Evolutionary conservation across 257 asterid genomes (phyloP).

Genomic region (Pogostemon cablin): DNA sequence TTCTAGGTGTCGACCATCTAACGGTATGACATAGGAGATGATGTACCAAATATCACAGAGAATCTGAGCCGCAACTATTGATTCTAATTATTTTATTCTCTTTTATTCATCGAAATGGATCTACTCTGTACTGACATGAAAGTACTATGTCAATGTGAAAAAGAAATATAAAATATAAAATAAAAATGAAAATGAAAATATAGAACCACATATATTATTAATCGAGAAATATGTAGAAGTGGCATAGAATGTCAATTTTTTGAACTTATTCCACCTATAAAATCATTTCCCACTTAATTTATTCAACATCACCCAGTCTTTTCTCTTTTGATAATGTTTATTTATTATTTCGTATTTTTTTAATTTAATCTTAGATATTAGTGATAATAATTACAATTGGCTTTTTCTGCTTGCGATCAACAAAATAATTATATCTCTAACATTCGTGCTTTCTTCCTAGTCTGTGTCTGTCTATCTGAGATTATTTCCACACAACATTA

Average conservation of each 20-base stretch:
- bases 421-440: conserved; percentile 5
- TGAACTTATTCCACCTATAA: background rate
- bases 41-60: too few species aligned
- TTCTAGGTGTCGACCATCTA: too few species aligned
- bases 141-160: background rate
- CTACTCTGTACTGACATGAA: background rate
- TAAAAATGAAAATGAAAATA: too few species aligned
- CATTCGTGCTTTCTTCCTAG: conserved; percentile 8
- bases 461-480: background rate
- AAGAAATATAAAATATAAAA: background rate
- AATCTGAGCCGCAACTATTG: too few species aligned
- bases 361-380: background rate
- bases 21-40: too few species aligned
- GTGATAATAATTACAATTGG: conserved; percentile 10
- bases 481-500: too few species aligned
- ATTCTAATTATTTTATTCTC: too few species aligned
- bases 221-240: background rate
- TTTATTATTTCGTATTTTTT: background rate
- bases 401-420: conserved; percentile 23
- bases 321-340: conserved; percentile 3
- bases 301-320: conserved; percentile 12
- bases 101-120: background rate
- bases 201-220: too few species aligned
- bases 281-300: background rate
- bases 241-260: background rate